These are phyloP conservation scores for Entomortierella lignicola DNA, from an alignment of 192 early-diverging fungal genomes.

Conservation along the genomic window DNA sequence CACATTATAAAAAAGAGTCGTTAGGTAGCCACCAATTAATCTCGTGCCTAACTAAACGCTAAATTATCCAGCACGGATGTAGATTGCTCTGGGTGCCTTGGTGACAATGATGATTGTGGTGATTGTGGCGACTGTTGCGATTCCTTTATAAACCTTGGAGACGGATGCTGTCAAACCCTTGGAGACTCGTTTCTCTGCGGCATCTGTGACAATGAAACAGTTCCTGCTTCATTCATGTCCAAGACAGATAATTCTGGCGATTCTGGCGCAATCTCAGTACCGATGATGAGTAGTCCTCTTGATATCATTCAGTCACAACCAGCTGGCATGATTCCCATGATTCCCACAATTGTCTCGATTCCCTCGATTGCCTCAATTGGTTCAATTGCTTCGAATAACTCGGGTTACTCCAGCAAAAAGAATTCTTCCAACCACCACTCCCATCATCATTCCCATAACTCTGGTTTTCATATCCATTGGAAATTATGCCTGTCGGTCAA, in stretches of 20 bases:
- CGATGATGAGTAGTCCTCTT: not conserved
- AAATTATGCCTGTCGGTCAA: not conserved
- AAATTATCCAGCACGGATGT: not conserved
- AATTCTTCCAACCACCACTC: too few species aligned
- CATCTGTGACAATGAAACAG: not conserved
- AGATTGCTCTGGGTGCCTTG: constrained; percentile 1
- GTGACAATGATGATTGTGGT: constrained; percentile 9
- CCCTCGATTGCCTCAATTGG: too few species aligned
- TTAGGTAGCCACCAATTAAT: too few species aligned
- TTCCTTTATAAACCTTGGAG: constrained; percentile 11
- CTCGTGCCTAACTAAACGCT: too few species aligned
- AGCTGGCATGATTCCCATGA: not conserved
- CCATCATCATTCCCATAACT: not conserved
- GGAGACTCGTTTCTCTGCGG: constrained; percentile 14
- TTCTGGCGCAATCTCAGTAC: not conserved
- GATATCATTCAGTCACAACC: not conserved
- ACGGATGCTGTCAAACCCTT: constrained; percentile 9
- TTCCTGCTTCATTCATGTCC: not conserved
- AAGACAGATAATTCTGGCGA: not conserved
- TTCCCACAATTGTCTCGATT: too few species aligned
- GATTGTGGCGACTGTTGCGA: constrained; percentile 7
- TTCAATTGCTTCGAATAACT: too few species aligned
- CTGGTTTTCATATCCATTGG: too few species aligned
- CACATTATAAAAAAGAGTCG: too few species aligned
- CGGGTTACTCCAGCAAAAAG: too few species aligned